These are phyloP conservation scores for Fusarium udum DNA, from an alignment of 2,329 filamentous ascomycete genomes.

Conservation along the genomic window DNA sequence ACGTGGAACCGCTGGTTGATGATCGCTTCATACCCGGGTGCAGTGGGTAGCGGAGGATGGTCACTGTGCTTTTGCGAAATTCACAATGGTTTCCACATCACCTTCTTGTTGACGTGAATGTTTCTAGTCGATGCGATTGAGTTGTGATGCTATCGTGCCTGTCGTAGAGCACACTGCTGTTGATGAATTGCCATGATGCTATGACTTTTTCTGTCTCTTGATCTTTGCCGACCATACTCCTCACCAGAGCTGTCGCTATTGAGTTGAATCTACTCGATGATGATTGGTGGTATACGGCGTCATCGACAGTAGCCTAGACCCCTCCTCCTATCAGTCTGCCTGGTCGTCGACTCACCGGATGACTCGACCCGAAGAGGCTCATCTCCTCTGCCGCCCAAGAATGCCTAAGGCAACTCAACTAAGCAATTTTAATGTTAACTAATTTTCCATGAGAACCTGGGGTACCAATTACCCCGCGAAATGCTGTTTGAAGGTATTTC, in stretches of 20 bases:
- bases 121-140: conserved; percentile 24
- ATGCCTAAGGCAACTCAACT: conserved; percentile 10
- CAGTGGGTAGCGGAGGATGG: conserved; percentile 58
- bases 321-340: conserved; percentile 3
- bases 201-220: not conserved
- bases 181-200: conserved; percentile 1
- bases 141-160: conserved; percentile 35
- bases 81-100: conserved; percentile 63
- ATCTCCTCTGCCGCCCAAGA: not conserved
- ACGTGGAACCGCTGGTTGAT: conserved; percentile 71
- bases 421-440: not conserved
- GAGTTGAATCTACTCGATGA: not conserved
- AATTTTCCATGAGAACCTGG: not conserved
- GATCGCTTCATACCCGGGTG: conserved; percentile 69
- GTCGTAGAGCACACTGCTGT: conserved; percentile 11
- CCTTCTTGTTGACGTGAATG: conserved; percentile 27
- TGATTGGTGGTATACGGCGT: conserved; percentile 16
- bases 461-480: conserved; percentile 27
- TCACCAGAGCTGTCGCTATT: not conserved
- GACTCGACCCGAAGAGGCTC: conserved; percentile 22
- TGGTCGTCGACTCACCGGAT: conserved; percentile 13
- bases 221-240: not conserved
- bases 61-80: conserved; percentile 69
- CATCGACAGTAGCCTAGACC: conserved; percentile 21
- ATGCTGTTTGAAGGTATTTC: not conserved